Evolutionary conservation across 1,284 basidiomycete species (phyloP).

Genomic region (Schizophyllum commune): DNA sequence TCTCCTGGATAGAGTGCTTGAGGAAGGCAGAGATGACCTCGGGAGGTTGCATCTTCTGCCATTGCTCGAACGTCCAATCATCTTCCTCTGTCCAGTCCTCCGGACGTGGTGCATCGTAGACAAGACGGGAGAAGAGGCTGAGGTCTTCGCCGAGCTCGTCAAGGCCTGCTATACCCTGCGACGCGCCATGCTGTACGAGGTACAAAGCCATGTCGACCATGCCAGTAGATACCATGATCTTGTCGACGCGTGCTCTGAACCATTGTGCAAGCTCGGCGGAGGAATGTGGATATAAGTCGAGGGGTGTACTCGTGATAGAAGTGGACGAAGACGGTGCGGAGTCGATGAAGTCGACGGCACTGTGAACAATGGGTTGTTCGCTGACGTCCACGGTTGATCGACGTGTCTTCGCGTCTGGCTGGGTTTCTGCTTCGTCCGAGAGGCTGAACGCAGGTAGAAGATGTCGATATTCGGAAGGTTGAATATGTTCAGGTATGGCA

Average conservation of each 20-base stretch:
- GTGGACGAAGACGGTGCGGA: constrained; percentile 5
- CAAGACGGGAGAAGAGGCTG: constrained; percentile 73
- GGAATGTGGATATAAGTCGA: constrained; percentile 16
- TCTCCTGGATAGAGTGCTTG: constrained; percentile 54
- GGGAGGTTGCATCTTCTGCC: constrained; percentile 60
- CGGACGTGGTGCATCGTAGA: constrained; percentile 67
- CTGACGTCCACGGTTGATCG: constrained; percentile 20
- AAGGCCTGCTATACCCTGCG: constrained; percentile 69
- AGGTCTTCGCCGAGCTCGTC: constrained; percentile 88
- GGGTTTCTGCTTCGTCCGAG: constrained; percentile 35
- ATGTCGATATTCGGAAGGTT: constrained; percentile 52
- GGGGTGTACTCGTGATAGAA: constrained; percentile 7
- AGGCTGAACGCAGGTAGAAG: constrained; percentile 60
- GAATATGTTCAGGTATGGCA: constrained; percentile 64
- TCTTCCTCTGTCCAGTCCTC: constrained; percentile 30
- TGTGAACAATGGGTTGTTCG: constrained; percentile 50
- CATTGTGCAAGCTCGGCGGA: constrained; percentile 52
- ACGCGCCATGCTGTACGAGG: constrained; percentile 79
- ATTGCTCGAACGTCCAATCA: constrained; percentile 69
- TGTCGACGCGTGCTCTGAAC: constrained; percentile 64
- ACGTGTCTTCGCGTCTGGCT: constrained; percentile 29
- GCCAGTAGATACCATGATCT: constrained; percentile 59
- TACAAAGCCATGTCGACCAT: constrained; percentile 75
- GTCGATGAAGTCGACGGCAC: constrained; percentile 27
- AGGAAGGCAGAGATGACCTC: constrained; percentile 73